phyloP scores from a whole-genome alignment of 2,329 filamentous ascomycete genomes.

The Colletotrichum sublineola region DNA sequence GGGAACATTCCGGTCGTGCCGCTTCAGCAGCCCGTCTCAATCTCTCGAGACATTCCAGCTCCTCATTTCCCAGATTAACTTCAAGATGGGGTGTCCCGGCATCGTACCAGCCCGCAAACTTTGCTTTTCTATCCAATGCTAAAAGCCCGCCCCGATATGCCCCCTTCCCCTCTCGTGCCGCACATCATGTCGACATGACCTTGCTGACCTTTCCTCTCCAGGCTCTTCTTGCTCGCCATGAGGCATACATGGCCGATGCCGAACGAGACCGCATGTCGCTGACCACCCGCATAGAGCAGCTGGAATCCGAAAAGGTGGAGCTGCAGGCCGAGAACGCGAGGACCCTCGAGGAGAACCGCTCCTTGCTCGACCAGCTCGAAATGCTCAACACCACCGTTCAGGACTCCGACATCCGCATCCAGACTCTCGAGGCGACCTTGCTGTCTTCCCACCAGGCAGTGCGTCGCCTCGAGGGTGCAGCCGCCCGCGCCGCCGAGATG shows the following conservation, averaged over 20 bases:
- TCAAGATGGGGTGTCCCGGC: conserved; percentile 26
- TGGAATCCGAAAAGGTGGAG: conserved; percentile 80
- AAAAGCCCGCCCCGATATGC: conserved; percentile 18
- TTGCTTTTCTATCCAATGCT: conserved; percentile 42
- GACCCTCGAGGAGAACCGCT: conserved; percentile 86
- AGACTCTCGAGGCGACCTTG: conserved; percentile 80
- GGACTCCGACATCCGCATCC: conserved; percentile 85
- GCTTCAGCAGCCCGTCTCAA: conserved; percentile 12
- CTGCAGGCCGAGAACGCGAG: conserved; percentile 83
- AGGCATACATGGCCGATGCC: conserved; percentile 93
- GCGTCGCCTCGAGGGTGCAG: conserved; percentile 79
- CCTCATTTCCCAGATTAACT: conserved; percentile 33
- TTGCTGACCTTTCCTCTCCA: conserved; percentile 81
- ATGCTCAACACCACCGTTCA: conserved; percentile 81
- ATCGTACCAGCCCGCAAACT: conserved; percentile 46
- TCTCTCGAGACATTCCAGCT: conserved; percentile 39
- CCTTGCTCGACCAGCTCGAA: conserved; percentile 86
- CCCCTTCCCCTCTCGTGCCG: conserved; percentile 42
- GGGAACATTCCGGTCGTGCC: conserved; percentile 37
- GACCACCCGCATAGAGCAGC: conserved; percentile 76
- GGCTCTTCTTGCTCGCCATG: conserved; percentile 92
- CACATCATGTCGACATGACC: conserved; percentile 46
- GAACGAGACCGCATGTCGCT: conserved; percentile 86
- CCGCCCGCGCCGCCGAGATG: conserved; percentile 80
- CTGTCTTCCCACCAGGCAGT: conserved; percentile 83